Percentiles rank a stretch among this genome's conserved stretches.
Evolutionary conservation across 768 basidiomycete genomes (phyloP).

Genomic region (Brasilioporus rufonigricans): DNA sequence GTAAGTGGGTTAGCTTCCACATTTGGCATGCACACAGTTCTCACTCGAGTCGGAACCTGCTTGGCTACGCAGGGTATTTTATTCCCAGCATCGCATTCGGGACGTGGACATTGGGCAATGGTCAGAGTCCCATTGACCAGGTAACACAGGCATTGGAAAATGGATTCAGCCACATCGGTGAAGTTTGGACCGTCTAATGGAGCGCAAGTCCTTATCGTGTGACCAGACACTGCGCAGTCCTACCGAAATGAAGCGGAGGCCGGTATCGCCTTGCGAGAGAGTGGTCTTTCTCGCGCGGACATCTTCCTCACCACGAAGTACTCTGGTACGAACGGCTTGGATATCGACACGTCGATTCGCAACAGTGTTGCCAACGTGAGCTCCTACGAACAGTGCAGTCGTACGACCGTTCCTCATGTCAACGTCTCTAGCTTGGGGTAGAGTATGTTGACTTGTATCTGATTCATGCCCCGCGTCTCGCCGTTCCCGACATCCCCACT

Average conservation of each 20-base stretch:
- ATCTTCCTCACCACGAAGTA: constrained; percentile 65
- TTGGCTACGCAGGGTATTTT: constrained; percentile 35
- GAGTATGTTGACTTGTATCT: constrained; percentile 70
- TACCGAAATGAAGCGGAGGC: constrained; percentile 62
- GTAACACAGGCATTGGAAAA: constrained; percentile 61
- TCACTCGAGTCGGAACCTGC: background rate
- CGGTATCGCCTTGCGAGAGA: constrained; percentile 39
- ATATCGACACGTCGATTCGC: constrained; percentile 51
- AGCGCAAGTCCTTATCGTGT: too few relatives aligned
- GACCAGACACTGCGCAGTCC: constrained; percentile 56
- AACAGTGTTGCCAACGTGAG: too few relatives aligned
- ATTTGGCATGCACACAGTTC: background rate
- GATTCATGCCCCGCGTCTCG: constrained; percentile 57
- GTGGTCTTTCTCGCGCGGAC: constrained; percentile 53
- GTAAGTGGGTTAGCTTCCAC: constrained; percentile 30
- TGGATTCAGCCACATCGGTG: too few relatives aligned
- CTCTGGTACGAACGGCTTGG: constrained; percentile 37
- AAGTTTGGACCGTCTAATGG: too few relatives aligned
- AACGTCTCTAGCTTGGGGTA: constrained; percentile 50
- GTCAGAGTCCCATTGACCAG: constrained; percentile 48
- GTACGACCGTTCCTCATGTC: background rate
- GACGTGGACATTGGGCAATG: constrained; percentile 62
- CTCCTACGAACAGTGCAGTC: background rate
- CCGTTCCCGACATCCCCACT: constrained; percentile 56
- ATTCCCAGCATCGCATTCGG: constrained; percentile 59